These are phyloP conservation scores for Metarhizium anisopliae DNA, from an alignment of 2,329 filamentous ascomycete genomes.

Conservation along the genomic window DNA sequence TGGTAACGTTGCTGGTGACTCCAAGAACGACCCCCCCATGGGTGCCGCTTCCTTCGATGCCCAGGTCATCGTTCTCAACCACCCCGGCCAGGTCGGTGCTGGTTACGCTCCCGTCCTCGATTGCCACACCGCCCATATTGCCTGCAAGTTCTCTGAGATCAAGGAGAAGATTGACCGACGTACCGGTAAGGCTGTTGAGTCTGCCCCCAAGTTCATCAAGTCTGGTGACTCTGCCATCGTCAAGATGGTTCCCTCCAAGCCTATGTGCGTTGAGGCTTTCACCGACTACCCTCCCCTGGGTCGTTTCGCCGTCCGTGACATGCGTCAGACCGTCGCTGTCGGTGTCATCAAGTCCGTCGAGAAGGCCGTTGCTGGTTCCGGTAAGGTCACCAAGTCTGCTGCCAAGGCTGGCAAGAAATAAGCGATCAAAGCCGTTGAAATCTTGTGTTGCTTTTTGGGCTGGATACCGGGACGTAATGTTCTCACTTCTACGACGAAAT, in stretches of 20 bases:
- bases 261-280: conserved; percentile 99
- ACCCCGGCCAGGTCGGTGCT: conserved; percentile 98
- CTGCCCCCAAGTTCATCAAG: conserved; percentile 99
- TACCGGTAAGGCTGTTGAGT: conserved; percentile 96
- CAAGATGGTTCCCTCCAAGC: conserved; percentile 99
- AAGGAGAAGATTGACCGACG: conserved; percentile 99
- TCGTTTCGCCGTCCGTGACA: conserved; percentile 99
- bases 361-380: conserved; percentile 47
- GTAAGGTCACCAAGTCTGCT: conserved; percentile 65
- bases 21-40: conserved; percentile 96
- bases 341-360: conserved; percentile 89
- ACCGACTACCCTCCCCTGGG: conserved; percentile 98
- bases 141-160: conserved; percentile 99
- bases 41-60: conserved; percentile 93
- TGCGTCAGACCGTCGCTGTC: conserved; percentile 84
- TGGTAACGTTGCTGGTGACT: conserved; percentile 99
- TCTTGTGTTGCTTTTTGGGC: conserved; percentile 17
- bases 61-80: conserved; percentile 99
- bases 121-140: conserved; percentile 99
- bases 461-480: conserved; percentile 20
- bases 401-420: conserved; percentile 71
- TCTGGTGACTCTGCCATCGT: conserved; percentile 99
- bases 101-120: conserved; percentile 98
- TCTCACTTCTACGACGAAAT: conserved; percentile 37
- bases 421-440: conserved; percentile 22